These are phyloP conservation scores for Trichoderma atrobrunneum DNA, from an alignment of 2,329 filamentous ascomycete species.

Conservation along the genomic window DNA sequence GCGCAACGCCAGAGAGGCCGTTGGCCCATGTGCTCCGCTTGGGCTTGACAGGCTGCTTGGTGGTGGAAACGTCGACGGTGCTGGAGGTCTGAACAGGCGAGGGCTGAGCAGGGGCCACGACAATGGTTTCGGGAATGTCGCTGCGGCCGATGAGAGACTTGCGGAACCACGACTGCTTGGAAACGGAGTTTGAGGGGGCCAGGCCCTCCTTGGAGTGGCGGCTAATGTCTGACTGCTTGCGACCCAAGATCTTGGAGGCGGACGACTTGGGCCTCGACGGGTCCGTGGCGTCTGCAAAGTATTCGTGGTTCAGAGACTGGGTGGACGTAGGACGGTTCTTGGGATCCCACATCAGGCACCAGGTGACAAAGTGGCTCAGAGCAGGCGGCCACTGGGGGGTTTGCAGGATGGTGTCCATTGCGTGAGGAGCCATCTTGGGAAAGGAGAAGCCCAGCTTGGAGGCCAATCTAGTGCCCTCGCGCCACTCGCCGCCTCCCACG, in stretches of 20 bases:
- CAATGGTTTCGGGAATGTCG: conserved; percentile 62
- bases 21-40: conserved; percentile 96
- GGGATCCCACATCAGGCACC: conserved; percentile 99
- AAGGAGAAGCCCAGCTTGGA: conserved; percentile 98
- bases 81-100: conserved; percentile 44
- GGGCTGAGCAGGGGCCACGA: conserved; percentile 41
- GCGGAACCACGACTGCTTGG: conserved; percentile 95
- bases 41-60: conserved; percentile 48
- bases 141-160: conserved; percentile 86
- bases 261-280: conserved; percentile 90
- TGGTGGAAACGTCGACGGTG: conserved; percentile 37
- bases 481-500: conserved; percentile 96
- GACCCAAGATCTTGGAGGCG: conserved; percentile 75
- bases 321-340: conserved; percentile 86
- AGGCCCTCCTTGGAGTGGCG: conserved; percentile 60
- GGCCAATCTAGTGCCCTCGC: conserved; percentile 85
- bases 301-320: conserved; percentile 93
- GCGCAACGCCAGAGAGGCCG: conserved; percentile 73
- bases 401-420: conserved; percentile 91
- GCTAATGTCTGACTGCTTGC: conserved; percentile 84
- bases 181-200: conserved; percentile 58
- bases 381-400: conserved; percentile 87
- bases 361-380: conserved; percentile 90
- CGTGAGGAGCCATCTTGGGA: conserved; percentile 97
- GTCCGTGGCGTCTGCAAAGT: conserved; percentile 88